phyloP scores from a whole-genome alignment of 352 stramenopile species.

The Globisporangium megalacanthum region DNA sequence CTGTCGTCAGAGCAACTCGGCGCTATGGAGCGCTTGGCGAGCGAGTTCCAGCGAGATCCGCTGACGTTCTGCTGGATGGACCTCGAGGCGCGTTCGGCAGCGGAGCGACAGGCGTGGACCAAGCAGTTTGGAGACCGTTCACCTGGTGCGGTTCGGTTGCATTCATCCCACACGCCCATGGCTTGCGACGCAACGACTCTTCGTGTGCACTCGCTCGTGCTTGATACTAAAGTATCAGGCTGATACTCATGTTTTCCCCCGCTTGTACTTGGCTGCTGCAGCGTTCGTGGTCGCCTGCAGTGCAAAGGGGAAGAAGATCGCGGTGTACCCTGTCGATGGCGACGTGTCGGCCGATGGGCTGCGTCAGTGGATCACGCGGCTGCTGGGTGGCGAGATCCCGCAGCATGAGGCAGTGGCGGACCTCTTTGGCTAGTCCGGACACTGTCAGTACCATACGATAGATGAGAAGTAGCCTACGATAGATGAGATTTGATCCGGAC shows the following conservation, averaged over 20 bases:
- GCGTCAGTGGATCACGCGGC: conserved; percentile 55
- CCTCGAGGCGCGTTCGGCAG: conserved; percentile 20
- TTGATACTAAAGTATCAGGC: too few relatives aligned
- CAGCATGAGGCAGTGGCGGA: conserved; percentile 28
- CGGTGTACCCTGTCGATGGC: conserved; percentile 20
- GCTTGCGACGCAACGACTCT: too few relatives aligned
- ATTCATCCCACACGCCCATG: not conserved
- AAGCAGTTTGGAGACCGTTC: conserved; percentile 28
- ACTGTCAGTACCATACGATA: not conserved
- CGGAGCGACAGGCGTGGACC: conserved; percentile 38
- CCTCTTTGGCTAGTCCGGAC: conserved; percentile 25
- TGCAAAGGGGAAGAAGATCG: conserved; percentile 62
- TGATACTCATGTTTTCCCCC: too few relatives aligned
- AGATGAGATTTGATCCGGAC: not conserved
- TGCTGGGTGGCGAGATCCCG: conserved; percentile 52
- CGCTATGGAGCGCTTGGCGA: conserved; percentile 54
- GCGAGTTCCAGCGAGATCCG: conserved; percentile 65
- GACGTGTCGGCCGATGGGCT: conserved; percentile 27
- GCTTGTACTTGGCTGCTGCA: conserved; percentile 8
- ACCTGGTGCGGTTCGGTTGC: conserved; percentile 22
- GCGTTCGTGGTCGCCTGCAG: conserved; percentile 55
- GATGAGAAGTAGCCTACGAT: not conserved
- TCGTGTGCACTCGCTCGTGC: not conserved
- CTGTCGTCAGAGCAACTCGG: conserved; percentile 52
- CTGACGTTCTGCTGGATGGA: conserved; percentile 80